These are phyloP conservation scores for Lactifluus echinatus DNA, from an alignment of 768 basidiomycete genomes.

Conservation along the genomic window DNA sequence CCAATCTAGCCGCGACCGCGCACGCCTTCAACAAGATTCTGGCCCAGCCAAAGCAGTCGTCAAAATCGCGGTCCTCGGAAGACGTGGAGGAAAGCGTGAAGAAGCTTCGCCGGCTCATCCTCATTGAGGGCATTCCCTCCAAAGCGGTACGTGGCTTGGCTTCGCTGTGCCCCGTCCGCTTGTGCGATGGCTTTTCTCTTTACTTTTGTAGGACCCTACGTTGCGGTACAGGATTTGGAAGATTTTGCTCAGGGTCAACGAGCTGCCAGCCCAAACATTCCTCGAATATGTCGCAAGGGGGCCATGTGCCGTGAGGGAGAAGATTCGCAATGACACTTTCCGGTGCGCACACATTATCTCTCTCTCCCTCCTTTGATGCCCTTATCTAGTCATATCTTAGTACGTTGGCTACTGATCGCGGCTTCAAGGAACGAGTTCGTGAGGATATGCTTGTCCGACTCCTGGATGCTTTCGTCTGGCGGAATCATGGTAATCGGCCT, in stretches of 20 bases:
- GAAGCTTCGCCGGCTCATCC: slow-evolving; percentile 77
- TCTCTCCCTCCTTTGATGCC: background rate
- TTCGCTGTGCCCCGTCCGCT: background rate
- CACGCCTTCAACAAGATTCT: slow-evolving; percentile 79
- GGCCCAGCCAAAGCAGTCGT: slow-evolving; percentile 54
- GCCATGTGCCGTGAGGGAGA: slow-evolving; percentile 81
- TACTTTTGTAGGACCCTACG: slow-evolving; percentile 53
- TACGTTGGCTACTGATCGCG: slow-evolving; percentile 91
- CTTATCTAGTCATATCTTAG: slow-evolving; percentile 29
- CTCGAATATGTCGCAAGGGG: slow-evolving; percentile 73
- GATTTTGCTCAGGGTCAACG: slow-evolving; percentile 76
- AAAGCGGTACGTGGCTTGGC: slow-evolving; percentile 41
- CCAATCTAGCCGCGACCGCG: slow-evolving; percentile 33
- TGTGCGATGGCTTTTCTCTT: background rate
- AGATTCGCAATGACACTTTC: slow-evolving; percentile 96
- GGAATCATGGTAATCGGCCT: slow-evolving; percentile 60
- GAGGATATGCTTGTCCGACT: slow-evolving; percentile 95
- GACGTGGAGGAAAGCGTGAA: slow-evolving; percentile 79
- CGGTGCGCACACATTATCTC: slow-evolving; percentile 39
- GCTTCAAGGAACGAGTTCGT: slow-evolving; percentile 94
- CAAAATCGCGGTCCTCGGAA: slow-evolving; percentile 52
- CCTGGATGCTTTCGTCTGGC: slow-evolving; percentile 98
- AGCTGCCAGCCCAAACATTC: slow-evolving; percentile 67
- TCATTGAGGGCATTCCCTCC: slow-evolving; percentile 87
- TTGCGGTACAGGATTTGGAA: slow-evolving; percentile 93